These are phyloP conservation scores for Petunia secreta DNA, from an alignment of 257 asterid genomes.

Conservation along the genomic window DNA sequence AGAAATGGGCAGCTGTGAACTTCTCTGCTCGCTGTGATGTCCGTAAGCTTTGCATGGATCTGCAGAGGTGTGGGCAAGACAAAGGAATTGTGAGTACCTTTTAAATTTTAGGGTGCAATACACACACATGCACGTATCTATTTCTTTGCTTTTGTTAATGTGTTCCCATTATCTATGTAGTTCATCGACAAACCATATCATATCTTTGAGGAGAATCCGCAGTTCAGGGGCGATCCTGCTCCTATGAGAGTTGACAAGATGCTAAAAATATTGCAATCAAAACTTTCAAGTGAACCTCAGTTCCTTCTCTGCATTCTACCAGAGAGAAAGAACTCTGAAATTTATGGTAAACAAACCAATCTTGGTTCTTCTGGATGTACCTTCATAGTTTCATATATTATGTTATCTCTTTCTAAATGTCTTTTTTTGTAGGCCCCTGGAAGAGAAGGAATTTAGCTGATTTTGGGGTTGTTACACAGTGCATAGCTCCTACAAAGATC, in stretches of 20 bases:
- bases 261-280: slow-evolving; percentile 36
- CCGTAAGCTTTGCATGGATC: slow-evolving; percentile 28
- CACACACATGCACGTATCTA: not conserved
- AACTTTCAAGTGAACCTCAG: slow-evolving; percentile 51
- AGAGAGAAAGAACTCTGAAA: slow-evolving; percentile 58
- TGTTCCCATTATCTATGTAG: slow-evolving; percentile 29
- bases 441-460: slow-evolving; percentile 56
- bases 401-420: too few species aligned
- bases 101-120: not conserved
- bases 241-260: slow-evolving; percentile 55
- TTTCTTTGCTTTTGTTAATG: too few species aligned
- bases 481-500: slow-evolving; percentile 56
- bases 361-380: too few species aligned
- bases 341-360: slow-evolving; percentile 46
- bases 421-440: slow-evolving; percentile 61
- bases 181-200: slow-evolving; percentile 27
- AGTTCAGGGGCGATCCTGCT: slow-evolving; percentile 44
- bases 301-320: slow-evolving; percentile 65
- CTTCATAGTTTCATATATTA: too few species aligned
- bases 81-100: slow-evolving; percentile 65
- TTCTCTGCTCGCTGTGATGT: slow-evolving; percentile 55
- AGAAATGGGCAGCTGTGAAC: slow-evolving; percentile 57
- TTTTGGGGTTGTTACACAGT: slow-evolving; percentile 57
- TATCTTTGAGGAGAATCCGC: slow-evolving; percentile 42
- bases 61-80: slow-evolving; percentile 44